These are phyloP conservation scores for Fusarium tanahbumbuense DNA, from an alignment of 2,329 filamentous ascomycete genomes.

Conservation along the genomic window DNA sequence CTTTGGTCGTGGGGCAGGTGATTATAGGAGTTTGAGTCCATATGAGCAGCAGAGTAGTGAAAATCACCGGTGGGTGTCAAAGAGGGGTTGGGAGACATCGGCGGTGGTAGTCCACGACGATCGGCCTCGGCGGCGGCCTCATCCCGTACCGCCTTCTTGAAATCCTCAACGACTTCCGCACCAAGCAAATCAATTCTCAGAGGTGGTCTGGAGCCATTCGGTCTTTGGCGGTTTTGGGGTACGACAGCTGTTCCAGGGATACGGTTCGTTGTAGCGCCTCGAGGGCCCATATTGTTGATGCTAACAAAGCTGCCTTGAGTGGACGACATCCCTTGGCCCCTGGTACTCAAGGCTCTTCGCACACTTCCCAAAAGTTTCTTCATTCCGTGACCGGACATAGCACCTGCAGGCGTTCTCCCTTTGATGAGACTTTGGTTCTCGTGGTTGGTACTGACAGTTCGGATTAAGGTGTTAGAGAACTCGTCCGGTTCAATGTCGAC, in stretches of 20 bases:
- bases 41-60: slow-evolving; percentile 58
- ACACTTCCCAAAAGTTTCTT: slow-evolving; percentile 89
- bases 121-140: slow-evolving; percentile 60
- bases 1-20: slow-evolving; percentile 48
- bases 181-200: slow-evolving; percentile 84
- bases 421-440: slow-evolving; percentile 56
- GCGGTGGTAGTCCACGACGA: slow-evolving; percentile 36
- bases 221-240: slow-evolving; percentile 62
- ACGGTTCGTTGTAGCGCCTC: slow-evolving; percentile 67
- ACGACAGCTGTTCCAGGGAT: slow-evolving; percentile 70
- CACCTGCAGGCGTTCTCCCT: slow-evolving; percentile 62
- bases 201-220: slow-evolving; percentile 60
- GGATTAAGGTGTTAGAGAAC: slow-evolving; percentile 59
- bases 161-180: slow-evolving; percentile 81
- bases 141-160: slow-evolving; percentile 78
- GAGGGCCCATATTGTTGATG: slow-evolving; percentile 61
- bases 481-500: slow-evolving; percentile 73
- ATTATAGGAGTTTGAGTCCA: slow-evolving; percentile 56
- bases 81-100: slow-evolving; percentile 42
- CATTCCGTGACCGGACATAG: slow-evolving; percentile 79
- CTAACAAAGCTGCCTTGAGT: slow-evolving; percentile 62
- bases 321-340: slow-evolving; percentile 57
- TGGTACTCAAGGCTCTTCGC: slow-evolving; percentile 80
- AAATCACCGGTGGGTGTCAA: slow-evolving; percentile 47
- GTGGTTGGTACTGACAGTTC: slow-evolving; percentile 65